phyloP scores from a whole-genome alignment of 345 rosid genomes.

The Moringa oleifera region DNA sequence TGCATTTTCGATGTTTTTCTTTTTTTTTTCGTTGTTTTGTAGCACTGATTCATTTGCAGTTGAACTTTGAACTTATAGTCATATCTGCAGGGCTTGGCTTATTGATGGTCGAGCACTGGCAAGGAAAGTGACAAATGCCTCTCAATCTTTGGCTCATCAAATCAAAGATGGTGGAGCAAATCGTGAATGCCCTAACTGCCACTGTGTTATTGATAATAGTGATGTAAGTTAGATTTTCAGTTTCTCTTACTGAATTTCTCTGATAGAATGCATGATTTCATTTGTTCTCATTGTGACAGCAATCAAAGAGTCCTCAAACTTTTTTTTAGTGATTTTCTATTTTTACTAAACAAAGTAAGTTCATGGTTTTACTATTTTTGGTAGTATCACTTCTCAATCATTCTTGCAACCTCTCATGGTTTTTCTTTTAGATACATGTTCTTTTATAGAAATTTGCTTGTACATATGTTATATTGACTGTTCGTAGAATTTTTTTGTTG shows the following conservation, averaged over 20 bases:
- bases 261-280: background rate
- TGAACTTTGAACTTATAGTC: constrained; percentile 1
- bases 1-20: background rate
- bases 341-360: too few species aligned
- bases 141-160: constrained; percentile 39
- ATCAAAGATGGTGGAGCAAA: constrained; percentile 61
- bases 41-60: too few species aligned
- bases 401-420: too few species aligned
- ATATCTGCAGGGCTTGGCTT: constrained; percentile 70
- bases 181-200: constrained; percentile 78
- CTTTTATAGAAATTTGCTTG: background rate
- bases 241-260: background rate
- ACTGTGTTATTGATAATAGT: constrained; percentile 55
- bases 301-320: too few species aligned
- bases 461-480: background rate
- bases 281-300: background rate
- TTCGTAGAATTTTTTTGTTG: constrained; percentile 5
- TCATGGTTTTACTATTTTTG: too few species aligned
- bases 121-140: constrained; percentile 59
- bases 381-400: too few species aligned
- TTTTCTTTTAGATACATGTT: background rate
- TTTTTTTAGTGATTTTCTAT: too few species aligned
- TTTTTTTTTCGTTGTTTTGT: background rate
- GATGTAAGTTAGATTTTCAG: constrained; percentile 48
- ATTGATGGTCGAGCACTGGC: constrained; percentile 69